Evolutionary conservation across 805 yeast species (phyloP).

Genomic region (Saturnispora mendoncae): DNA sequence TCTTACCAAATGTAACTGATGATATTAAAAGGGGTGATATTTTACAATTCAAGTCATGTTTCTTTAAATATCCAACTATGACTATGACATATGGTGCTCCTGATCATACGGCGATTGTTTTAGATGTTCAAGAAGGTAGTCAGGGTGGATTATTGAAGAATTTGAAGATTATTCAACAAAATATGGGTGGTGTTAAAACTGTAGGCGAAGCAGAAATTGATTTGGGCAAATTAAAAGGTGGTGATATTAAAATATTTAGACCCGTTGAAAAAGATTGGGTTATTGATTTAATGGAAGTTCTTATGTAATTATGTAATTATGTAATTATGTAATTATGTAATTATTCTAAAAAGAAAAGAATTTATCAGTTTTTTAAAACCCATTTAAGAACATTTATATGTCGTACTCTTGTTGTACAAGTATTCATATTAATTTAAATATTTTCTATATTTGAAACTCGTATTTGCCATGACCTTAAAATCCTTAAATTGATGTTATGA

Average conservation of each 20-base stretch:
- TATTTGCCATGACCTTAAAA: too few relatives aligned
- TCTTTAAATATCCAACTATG: conserved; percentile 30
- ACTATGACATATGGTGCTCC: conserved; percentile 41
- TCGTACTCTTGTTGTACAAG: too few relatives aligned
- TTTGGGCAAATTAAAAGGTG: conserved; percentile 32
- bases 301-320: conserved; percentile 1
- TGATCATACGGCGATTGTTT: conserved; percentile 41
- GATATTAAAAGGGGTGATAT: conserved; percentile 47
- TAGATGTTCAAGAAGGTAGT: conserved; percentile 23
- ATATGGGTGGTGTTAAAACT: conserved; percentile 34
- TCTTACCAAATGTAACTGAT: conserved; percentile 28
- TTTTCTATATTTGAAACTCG: too few relatives aligned
- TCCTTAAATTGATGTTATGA: too few relatives aligned
- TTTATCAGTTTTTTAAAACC: too few relatives aligned
- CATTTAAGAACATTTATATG: too few relatives aligned
- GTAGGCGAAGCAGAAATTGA: conserved; percentile 35
- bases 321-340: too few relatives aligned
- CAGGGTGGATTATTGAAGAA: conserved; percentile 19
- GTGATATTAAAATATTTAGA: conserved; percentile 38
- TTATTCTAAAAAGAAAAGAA: too few relatives aligned
- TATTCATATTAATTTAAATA: too few relatives aligned
- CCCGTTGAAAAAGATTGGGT: conserved; percentile 42
- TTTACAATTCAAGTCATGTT: conserved; percentile 37
- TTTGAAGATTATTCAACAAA: conserved; percentile 40
- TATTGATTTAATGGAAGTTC: conserved; percentile 15